Percentiles rank a stretch among this genome's conserved stretches.
Conservation (phyloP, 805 yeast species). For the Ogataea nakhonphanomensis region DNA sequence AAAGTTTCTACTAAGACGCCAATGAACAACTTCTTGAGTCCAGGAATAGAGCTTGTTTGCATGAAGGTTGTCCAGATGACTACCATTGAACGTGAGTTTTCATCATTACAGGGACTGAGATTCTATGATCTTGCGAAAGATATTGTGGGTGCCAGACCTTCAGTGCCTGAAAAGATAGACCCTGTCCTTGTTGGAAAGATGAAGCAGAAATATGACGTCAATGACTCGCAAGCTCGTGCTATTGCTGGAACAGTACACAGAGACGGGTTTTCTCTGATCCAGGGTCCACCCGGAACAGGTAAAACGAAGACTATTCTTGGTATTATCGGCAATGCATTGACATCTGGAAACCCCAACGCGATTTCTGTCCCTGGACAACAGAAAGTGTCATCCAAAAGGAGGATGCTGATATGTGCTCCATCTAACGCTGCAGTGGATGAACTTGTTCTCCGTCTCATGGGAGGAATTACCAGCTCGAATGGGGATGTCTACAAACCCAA, state of each 20-base stretch:
- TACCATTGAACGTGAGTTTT: slow-evolving; percentile 89
- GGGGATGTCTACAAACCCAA: slow-evolving; percentile 57
- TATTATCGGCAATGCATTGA: slow-evolving; percentile 72
- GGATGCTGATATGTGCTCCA: slow-evolving; percentile 91
- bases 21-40: slow-evolving; percentile 53
- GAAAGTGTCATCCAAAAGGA: slow-evolving; percentile 34
- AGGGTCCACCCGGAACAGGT: slow-evolving; percentile 99
- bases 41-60: slow-evolving; percentile 61
- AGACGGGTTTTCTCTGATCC: slow-evolving; percentile 84
- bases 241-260: slow-evolving; percentile 66
- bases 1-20: slow-evolving; percentile 56
- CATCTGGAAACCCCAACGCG: slow-evolving; percentile 26
- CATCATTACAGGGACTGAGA: slow-evolving; percentile 75
- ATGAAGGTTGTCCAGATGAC: slow-evolving; percentile 82
- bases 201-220: slow-evolving; percentile 54
- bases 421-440: slow-evolving; percentile 99
- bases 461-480: slow-evolving; percentile 58
- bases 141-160: slow-evolving; percentile 66
- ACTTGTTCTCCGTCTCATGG: slow-evolving; percentile 73
- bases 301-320: slow-evolving; percentile 96
- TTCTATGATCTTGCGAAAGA: slow-evolving; percentile 74
- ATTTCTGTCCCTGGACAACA: slow-evolving; percentile 14
- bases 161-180: slow-evolving; percentile 37
- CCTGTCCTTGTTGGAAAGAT: slow-evolving; percentile 39
- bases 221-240: slow-evolving; percentile 89